Conservation (phyloP, 2,329 filamentous ascomycete species). For the Fusarium sp. region DNA sequence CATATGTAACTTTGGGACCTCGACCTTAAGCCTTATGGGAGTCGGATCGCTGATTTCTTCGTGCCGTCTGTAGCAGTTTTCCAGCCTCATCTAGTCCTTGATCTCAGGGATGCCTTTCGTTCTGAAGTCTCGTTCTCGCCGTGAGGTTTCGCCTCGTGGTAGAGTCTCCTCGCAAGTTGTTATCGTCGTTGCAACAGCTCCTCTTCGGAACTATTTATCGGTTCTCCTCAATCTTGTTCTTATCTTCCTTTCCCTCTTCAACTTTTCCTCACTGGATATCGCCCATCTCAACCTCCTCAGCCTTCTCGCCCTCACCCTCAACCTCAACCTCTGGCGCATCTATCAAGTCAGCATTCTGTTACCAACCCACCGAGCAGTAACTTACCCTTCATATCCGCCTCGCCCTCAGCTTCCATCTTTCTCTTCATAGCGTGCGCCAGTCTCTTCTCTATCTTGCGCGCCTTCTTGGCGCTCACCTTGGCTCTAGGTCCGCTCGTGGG, state of each 20-base stretch:
- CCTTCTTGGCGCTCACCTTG: conserved; percentile 62
- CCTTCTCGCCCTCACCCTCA: conserved; percentile 11
- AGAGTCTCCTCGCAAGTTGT: not conserved
- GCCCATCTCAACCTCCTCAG: conserved; percentile 42
- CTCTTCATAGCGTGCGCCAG: conserved; percentile 61
- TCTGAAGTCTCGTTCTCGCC: not conserved
- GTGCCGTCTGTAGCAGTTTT: not conserved
- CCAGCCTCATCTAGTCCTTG: not conserved
- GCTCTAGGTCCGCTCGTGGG: conserved; percentile 64
- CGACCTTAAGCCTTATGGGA: not conserved
- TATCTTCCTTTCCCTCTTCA: not conserved
- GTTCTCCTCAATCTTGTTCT: no score
- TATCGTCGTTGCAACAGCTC: not conserved
- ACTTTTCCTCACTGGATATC: conserved; percentile 34
- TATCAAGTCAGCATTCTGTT: conserved; percentile 2
- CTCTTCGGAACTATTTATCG: not conserved
- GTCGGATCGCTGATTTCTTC: not conserved
- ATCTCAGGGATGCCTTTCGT: not conserved
- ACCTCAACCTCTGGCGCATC: conserved; percentile 36
- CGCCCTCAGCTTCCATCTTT: conserved; percentile 59
- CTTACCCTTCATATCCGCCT: conserved; percentile 58
- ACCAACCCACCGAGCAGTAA: not conserved
- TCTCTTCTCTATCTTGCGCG: conserved; percentile 63
- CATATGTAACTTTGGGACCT: not conserved
- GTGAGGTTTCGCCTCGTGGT: not conserved